Conservation (phyloP, 2,329 filamentous ascomycete genomes). For the Colletotrichum aenigma region DNA sequence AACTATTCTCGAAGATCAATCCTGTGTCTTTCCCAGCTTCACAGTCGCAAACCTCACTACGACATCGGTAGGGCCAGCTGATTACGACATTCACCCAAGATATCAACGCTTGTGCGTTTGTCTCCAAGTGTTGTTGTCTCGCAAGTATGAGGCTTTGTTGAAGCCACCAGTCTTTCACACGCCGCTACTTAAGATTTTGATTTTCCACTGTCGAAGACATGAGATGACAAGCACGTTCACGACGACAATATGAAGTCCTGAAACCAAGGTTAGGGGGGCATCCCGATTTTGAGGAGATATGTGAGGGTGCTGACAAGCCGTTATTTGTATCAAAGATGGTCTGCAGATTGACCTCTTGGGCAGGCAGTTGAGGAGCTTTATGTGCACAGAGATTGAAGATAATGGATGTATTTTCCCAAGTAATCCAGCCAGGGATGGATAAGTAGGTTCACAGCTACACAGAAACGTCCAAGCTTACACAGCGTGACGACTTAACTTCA, state of each 20-base stretch:
- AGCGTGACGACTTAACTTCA: not conserved
- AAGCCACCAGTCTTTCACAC: not conserved
- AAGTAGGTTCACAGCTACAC: no score
- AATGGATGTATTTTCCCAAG: no score
- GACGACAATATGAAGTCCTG: not conserved
- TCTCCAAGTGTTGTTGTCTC: not conserved
- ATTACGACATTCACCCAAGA: not conserved
- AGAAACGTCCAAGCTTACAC: not conserved
- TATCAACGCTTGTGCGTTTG: not conserved
- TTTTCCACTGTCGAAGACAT: no score
- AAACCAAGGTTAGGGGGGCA: not conserved
- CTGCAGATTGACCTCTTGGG: no score
- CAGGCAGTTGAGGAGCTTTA: no score
- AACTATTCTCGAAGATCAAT: not conserved
- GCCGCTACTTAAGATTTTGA: not conserved
- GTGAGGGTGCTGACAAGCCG: fast-evolving
- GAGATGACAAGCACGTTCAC: not conserved
- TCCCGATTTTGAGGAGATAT: not conserved
- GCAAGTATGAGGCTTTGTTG: not conserved
- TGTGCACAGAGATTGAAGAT: no score
- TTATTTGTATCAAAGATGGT: fast-evolving
- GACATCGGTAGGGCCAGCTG: not conserved
- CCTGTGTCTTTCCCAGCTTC: not conserved
- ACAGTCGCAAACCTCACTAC: not conserved
- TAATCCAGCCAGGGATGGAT: no score